Evolutionary conservation across 306 rosid genomes (phyloP).

Genomic region (Begonia peltatifolia): DNA sequence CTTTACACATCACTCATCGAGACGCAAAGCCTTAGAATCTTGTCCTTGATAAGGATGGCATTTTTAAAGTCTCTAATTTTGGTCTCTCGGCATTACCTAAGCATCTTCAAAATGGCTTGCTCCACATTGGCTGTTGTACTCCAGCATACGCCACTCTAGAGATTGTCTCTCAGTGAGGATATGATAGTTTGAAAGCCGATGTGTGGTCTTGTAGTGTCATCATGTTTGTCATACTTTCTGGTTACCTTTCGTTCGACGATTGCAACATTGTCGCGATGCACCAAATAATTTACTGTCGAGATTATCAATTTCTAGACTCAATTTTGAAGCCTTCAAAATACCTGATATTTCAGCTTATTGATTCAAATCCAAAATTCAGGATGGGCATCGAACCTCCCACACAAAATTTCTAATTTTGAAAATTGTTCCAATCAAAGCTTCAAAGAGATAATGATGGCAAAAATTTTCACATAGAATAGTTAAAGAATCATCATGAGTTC

Average conservation of each 20-base stretch:
- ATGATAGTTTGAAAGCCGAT: constrained; percentile 71
- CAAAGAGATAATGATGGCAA: constrained; percentile 2
- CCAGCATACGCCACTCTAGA: constrained; percentile 89
- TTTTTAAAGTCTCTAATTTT: constrained; percentile 69
- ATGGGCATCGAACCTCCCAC: constrained; percentile 24
- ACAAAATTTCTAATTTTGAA: constrained; percentile 39
- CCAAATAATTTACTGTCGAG: constrained; percentile 39
- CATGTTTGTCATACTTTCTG: constrained; percentile 53
- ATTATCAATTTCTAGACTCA: constrained; percentile 40
- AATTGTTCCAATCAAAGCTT: constrained; percentile 10
- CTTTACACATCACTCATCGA: constrained; percentile 71
- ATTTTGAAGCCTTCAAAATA: constrained; percentile 38
- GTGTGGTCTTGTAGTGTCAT: constrained; percentile 91
- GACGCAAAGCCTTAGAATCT: constrained; percentile 87
- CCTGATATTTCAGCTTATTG: constrained; percentile 44
- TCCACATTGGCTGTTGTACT: constrained; percentile 82
- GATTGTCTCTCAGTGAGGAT: constrained; percentile 39
- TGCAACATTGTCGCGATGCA: constrained; percentile 49
- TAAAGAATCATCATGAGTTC: constrained; percentile 1
- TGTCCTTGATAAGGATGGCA: constrained; percentile 45
- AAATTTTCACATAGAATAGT: constrained; percentile 19
- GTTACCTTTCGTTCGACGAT: constrained; percentile 57
- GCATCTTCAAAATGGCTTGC: constrained; percentile 48
- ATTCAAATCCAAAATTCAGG: constrained; percentile 58
- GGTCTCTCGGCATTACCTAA: constrained; percentile 87